phyloP scores from a whole-genome alignment of 768 basidiomycete genomes.

The Mycena indigotica region DNA sequence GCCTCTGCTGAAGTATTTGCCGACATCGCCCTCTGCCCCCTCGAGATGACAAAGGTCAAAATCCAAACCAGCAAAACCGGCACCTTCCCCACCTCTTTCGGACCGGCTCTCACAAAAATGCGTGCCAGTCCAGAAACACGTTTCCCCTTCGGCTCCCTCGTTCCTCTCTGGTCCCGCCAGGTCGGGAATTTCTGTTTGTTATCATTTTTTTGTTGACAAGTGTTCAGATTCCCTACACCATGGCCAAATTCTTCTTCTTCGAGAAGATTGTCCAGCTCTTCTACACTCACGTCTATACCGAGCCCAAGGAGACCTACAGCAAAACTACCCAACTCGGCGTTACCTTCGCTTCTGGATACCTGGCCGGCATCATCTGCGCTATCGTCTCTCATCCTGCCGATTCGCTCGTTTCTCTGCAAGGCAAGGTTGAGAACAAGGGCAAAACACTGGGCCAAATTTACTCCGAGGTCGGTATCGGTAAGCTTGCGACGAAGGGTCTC shows the following conservation, averaged over 20 bases:
- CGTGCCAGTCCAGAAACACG: slow-evolving; percentile 67
- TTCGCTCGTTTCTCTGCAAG: slow-evolving; percentile 89
- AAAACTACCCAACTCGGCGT: slow-evolving; percentile 86
- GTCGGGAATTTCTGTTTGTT: slow-evolving; percentile 37
- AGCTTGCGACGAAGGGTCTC: slow-evolving; percentile 82
- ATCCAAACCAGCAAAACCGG: slow-evolving; percentile 78
- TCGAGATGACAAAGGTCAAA: slow-evolving; percentile 93
- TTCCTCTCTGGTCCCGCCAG: slow-evolving; percentile 88
- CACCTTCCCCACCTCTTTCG: slow-evolving; percentile 78
- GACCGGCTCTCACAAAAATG: slow-evolving; percentile 74
- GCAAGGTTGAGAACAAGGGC: slow-evolving; percentile 85
- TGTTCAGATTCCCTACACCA: slow-evolving; percentile 89
- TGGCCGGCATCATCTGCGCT: slow-evolving; percentile 95
- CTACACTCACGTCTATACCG: slow-evolving; percentile 84
- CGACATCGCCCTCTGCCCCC: slow-evolving; percentile 92
- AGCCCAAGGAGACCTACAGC: slow-evolving; percentile 75
- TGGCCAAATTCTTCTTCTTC: slow-evolving; percentile 99
- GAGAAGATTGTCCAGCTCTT: slow-evolving; percentile 86
- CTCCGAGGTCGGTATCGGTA: slow-evolving; percentile 63
- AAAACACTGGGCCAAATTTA: slow-evolving; percentile 74
- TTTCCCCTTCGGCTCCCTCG: slow-evolving; percentile 83
- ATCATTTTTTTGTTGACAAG: background rate
- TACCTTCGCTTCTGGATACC: slow-evolving; percentile 89
- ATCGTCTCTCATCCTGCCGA: slow-evolving; percentile 97
- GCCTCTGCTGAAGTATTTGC: slow-evolving; percentile 96